Conservation (phyloP, 2,329 filamentous ascomycete genomes). For the Xylariales sp. region DNA sequence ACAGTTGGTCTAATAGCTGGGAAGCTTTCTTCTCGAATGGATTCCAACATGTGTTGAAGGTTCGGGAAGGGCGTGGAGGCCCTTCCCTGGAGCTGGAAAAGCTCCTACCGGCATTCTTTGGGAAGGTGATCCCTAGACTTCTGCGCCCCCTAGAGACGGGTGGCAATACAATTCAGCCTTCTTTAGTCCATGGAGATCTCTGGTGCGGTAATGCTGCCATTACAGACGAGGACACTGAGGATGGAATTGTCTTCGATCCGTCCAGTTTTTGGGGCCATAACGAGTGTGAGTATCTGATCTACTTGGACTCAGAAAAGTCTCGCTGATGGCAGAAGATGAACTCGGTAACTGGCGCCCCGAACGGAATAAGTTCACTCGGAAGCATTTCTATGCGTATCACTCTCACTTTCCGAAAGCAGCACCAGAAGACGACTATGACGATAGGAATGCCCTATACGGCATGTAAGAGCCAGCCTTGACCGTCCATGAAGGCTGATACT, state of each 20-base stretch:
- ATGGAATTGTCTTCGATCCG: constrained; percentile 32
- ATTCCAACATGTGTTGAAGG: background rate
- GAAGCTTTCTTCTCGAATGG: constrained; percentile 28
- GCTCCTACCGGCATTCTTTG: background rate
- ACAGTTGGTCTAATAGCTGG: constrained; percentile 33
- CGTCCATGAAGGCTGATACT: background rate
- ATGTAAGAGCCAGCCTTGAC: background rate
- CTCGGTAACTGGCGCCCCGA: background rate
- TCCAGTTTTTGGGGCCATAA: constrained; percentile 34
- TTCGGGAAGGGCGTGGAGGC: background rate
- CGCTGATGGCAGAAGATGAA: background rate
- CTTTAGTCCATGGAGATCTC: constrained; percentile 37
- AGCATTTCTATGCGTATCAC: background rate
- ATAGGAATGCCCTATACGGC: background rate
- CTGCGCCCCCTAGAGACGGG: constrained; percentile 27
- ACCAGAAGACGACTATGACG: background rate
- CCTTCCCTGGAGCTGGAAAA: background rate
- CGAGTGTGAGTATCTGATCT: constrained; percentile 26
- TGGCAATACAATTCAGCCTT: constrained; percentile 30
- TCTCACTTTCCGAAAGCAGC: background rate
- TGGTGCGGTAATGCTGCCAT: constrained; percentile 30
- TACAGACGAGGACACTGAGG: constrained; percentile 18
- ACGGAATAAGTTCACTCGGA: background rate
- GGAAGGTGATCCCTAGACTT: background rate
- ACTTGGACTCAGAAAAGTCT: background rate